These are phyloP conservation scores for Penicillium herquei DNA, from an alignment of 495 filamentous ascomycete species.

Conservation along the genomic window DNA sequence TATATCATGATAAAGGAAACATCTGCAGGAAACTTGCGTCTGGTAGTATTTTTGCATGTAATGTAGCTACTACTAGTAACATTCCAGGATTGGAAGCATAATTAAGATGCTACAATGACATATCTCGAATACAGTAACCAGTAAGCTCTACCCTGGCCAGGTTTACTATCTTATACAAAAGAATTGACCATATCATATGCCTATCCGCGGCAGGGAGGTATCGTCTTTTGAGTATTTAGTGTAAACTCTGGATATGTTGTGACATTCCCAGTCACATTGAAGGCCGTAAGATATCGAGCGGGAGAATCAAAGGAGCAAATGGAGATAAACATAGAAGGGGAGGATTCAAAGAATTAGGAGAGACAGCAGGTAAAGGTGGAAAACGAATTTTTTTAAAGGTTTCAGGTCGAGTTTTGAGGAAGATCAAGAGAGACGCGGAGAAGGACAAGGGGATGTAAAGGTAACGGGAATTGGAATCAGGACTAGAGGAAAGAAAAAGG, in stretches of 20 bases:
- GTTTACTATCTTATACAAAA: neutral
- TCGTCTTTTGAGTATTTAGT: constrained; percentile 14
- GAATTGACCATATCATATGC: constrained; percentile 11
- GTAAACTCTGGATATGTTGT: constrained; percentile 14
- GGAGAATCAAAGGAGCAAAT: constrained; percentile 10
- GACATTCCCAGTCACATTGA: constrained; percentile 13
- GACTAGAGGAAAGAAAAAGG: constrained; percentile 5
- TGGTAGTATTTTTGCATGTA: too few relatives aligned
- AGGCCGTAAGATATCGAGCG: constrained; percentile 13
- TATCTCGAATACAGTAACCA: too few relatives aligned
- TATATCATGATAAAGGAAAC: too few relatives aligned
- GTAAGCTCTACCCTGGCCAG: too few relatives aligned
- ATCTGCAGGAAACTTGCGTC: too few relatives aligned
- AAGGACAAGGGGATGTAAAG: constrained; percentile 3
- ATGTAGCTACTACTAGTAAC: too few relatives aligned
- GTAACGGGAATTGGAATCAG: constrained; percentile 5
- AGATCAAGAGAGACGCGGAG: constrained; percentile 1
- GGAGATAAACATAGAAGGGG: constrained; percentile 13
- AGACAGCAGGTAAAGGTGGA: constrained; percentile 10
- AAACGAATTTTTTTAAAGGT: constrained; percentile 17
- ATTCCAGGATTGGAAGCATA: too few relatives aligned
- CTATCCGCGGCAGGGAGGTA: constrained; percentile 12
- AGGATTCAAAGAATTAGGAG: constrained; percentile 15
- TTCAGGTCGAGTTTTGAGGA: constrained; percentile 7
- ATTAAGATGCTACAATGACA: too few relatives aligned